phyloP scores from a whole-genome alignment of 768 basidiomycete genomes.

The Botryobasidium botryosum region DNA sequence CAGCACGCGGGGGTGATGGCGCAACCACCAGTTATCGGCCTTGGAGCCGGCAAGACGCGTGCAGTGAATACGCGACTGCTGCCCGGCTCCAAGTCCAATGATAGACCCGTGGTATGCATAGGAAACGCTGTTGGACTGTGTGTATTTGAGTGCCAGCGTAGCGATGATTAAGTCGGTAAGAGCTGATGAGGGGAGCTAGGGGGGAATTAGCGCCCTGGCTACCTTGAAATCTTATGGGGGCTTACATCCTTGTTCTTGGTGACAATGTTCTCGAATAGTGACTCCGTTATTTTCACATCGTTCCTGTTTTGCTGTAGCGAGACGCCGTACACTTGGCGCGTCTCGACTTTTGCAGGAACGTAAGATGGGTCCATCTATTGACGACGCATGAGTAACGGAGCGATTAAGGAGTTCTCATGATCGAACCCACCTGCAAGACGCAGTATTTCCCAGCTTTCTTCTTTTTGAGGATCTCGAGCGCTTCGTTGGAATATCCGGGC shows the following conservation, averaged over 20 bases:
- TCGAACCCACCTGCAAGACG: conserved; percentile 57
- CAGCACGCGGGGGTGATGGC: conserved; percentile 89
- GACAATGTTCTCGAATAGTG: conserved; percentile 76
- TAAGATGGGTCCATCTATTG: conserved; percentile 76
- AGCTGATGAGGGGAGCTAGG: conserved; percentile 56
- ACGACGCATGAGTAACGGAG: neutral
- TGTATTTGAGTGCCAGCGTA: conserved; percentile 94
- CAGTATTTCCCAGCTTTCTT: conserved; percentile 99
- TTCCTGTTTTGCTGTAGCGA: conserved; percentile 82
- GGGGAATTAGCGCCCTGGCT: neutral
- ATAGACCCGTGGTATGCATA: conserved; percentile 86
- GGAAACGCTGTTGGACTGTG: conserved; percentile 96
- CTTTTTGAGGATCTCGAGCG: conserved; percentile 77
- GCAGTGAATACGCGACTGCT: conserved; percentile 98
- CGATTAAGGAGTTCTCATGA: neutral
- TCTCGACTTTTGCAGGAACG: conserved; percentile 64
- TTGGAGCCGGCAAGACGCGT: conserved; percentile 94
- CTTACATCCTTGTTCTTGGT: conserved; percentile 71
- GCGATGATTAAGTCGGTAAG: conserved; percentile 89
- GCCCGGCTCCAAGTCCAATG: conserved; percentile 91
- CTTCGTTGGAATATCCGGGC: conserved; percentile 76
- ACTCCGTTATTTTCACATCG: conserved; percentile 66
- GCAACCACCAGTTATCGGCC: conserved; percentile 99
- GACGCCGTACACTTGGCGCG: conserved; percentile 89
- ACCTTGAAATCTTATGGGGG: conserved; percentile 1